These are phyloP conservation scores for Osmozyma mogii DNA, from an alignment of 805 yeast genomes.

Conservation along the genomic window DNA sequence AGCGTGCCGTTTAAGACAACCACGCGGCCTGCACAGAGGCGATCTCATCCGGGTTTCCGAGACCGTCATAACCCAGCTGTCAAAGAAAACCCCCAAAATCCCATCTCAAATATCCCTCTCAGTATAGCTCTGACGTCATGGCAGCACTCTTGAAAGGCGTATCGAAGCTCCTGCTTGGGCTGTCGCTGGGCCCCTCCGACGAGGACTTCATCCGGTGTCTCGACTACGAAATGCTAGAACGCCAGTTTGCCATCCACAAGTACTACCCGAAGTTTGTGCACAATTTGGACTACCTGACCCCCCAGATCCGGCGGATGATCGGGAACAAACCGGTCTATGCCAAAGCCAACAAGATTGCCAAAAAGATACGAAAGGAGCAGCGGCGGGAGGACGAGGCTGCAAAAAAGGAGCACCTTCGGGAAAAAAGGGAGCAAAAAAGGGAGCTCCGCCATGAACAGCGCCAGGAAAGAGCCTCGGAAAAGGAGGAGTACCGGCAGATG, in stretches of 20 bases:
- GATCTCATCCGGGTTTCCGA: too few species aligned
- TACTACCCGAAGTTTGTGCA: slow-evolving; percentile 33
- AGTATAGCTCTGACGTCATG: too few species aligned
- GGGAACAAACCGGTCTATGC: slow-evolving; percentile 33
- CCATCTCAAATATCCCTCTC: too few species aligned
- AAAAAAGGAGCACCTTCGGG: slow-evolving; percentile 1
- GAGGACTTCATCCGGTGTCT: slow-evolving; percentile 17
- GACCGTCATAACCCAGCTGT: too few species aligned
- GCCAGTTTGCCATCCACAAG: slow-evolving; percentile 25
- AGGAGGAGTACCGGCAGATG: slow-evolving; percentile 1
- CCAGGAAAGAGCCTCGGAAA: not conserved
- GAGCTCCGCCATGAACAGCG: not conserved
- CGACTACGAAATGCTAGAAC: slow-evolving; percentile 30
- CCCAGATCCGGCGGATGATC: slow-evolving; percentile 25
- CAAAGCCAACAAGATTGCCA: slow-evolving; percentile 27
- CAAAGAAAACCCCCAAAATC: too few species aligned
- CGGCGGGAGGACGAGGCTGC: slow-evolving; percentile 3
- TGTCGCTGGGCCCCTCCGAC: slow-evolving; percentile 4
- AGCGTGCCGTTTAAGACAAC: too few species aligned
- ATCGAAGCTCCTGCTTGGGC: too few species aligned
- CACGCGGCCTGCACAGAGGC: too few species aligned
- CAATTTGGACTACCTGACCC: slow-evolving; percentile 29
- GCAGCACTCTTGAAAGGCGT: too few species aligned
- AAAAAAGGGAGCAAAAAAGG: not conserved
- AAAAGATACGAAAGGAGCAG: slow-evolving; percentile 5